Percentiles rank a stretch among this genome's conserved stretches.
These are phyloP conservation scores for Westerdykella sp. DNA, from an alignment of 2,329 filamentous ascomycete species.

Conservation along the genomic window DNA sequence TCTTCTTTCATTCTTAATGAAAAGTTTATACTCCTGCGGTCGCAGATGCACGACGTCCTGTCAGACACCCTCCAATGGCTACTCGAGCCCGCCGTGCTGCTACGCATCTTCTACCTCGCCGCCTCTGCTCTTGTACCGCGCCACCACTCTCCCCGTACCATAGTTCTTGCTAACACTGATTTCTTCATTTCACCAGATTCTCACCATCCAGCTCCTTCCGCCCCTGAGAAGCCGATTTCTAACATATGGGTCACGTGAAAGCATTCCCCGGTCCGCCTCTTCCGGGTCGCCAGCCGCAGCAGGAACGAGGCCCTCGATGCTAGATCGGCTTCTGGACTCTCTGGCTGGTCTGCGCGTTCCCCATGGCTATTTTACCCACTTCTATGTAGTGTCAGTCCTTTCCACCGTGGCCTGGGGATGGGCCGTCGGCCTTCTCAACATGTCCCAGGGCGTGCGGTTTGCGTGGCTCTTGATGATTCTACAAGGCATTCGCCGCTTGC, in stretches of 20 bases:
- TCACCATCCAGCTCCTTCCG: conserved; percentile 48
- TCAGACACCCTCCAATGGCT: conserved; percentile 2
- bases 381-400: conserved; percentile 67
- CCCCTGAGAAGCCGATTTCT: conserved; percentile 52
- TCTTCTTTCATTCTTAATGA: too few species aligned
- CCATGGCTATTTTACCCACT: conserved; percentile 84
- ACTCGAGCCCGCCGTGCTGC: conserved; percentile 14
- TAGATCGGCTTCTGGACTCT: conserved; percentile 41
- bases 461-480: conserved; percentile 67
- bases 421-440: conserved; percentile 45
- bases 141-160: conserved; percentile 17
- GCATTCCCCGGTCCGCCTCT: conserved; percentile 4
- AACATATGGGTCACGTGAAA: conserved; percentile 53
- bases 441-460: conserved; percentile 46
- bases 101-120: conserved; percentile 35
- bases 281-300: neutral
- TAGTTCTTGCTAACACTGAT: conserved; percentile 13
- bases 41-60: too few species aligned
- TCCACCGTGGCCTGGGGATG: conserved; percentile 69
- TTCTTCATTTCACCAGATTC: conserved; percentile 32
- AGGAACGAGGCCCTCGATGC: conserved; percentile 3
- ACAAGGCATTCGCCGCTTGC: conserved; percentile 69
- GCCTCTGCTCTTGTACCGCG: conserved; percentile 36
- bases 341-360: conserved; percentile 60
- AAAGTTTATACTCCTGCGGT: too few species aligned